Evolutionary conservation across 1,284 basidiomycete genomes (phyloP), one percentile per base, ranked within the genome.

Genomic region (Trametes polyzona): DNA sequence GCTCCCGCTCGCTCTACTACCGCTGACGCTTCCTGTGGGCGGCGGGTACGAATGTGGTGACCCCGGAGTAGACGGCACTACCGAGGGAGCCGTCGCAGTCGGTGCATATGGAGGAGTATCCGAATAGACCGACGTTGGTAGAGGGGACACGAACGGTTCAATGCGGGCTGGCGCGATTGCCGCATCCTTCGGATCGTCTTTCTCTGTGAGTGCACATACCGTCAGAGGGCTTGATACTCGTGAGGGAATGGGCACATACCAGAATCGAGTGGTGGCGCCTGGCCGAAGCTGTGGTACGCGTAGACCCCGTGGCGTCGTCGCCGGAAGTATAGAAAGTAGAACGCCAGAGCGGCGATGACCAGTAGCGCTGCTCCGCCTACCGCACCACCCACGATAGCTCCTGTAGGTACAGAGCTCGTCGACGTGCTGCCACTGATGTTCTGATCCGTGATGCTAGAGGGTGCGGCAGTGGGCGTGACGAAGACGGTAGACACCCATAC

Each of bases 361-460:
- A 65, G 35, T 27, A 65, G 48, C 19, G 61, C 59, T n/a, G 58
- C 55, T 2, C 59, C 64, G 19, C 64, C 64, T 4, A 65, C 50
- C 0, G 52, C 56, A 2, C 64, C 64, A 19, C 64, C 64, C 1
- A 65, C 57, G 39, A 65, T 63, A 1, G 64, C 54, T 1, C 62
- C 62, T 19, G 59, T 46, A 32, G 59, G 62, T 14, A 44, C 37
- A 9, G 48, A 47, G 5, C 35, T 47, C 17, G 53, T 41, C 12
- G 53, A 48, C 10, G 47, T 10, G 4, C 26, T 23, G 8, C 30
- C n/a, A 14, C 27, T 23, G 17, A 11, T 39, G 17, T 30, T 30
- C 7, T 35, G 5, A 17, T 37, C 33, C 17, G 50, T 43, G 8
- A 29, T 9, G 21, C 26, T 30, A 12, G 42, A 32, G 11, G 52